These are phyloP conservation scores for Thalassiosira sp. DNA, from an alignment of 352 stramenopile species.

Conservation along the genomic window DNA sequence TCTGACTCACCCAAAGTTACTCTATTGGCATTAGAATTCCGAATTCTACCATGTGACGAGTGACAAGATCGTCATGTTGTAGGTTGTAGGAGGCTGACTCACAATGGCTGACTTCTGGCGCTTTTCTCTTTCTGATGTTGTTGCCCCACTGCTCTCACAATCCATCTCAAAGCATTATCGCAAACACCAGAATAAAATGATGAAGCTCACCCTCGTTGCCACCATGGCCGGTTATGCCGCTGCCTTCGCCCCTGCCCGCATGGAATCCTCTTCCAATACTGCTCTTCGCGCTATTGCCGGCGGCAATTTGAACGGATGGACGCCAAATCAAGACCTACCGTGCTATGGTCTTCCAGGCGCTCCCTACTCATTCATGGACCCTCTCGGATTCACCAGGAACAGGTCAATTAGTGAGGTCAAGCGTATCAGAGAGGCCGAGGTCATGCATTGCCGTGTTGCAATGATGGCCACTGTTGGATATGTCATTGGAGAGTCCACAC, in stretches of 20 bases:
- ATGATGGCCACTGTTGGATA: slow-evolving; percentile 71
- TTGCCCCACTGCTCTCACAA: too few species aligned
- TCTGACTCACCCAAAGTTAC: too few species aligned
- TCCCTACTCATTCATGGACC: slow-evolving; percentile 59
- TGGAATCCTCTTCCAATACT: not conserved
- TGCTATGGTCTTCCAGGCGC: slow-evolving; percentile 68
- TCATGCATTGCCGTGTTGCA: slow-evolving; percentile 65
- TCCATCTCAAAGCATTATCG: too few species aligned
- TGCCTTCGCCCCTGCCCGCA: slow-evolving; percentile 21
- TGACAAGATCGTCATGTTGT: too few species aligned
- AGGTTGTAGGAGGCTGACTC: too few species aligned
- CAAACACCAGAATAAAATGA: slow-evolving; percentile 12
- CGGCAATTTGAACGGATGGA: slow-evolving; percentile 73
- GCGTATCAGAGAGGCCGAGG: slow-evolving; percentile 63
- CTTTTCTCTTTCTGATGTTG: too few species aligned
- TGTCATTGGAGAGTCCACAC: slow-evolving; percentile 38
- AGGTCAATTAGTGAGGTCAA: slow-evolving; percentile 58
- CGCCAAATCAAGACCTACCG: slow-evolving; percentile 32
- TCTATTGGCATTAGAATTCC: too few species aligned
- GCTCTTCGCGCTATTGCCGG: too few species aligned
- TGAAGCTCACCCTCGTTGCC: slow-evolving; percentile 39
- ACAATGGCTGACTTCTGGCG: too few species aligned
- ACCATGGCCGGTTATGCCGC: not conserved
- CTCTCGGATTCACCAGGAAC: slow-evolving; percentile 39
- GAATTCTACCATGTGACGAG: too few species aligned